A percentile compares a stretch with the other conserved stretches of the same genome.
Evolutionary conservation across 495 filamentous ascomycete species (phyloP).

Genomic region (Penicillium canescens): DNA sequence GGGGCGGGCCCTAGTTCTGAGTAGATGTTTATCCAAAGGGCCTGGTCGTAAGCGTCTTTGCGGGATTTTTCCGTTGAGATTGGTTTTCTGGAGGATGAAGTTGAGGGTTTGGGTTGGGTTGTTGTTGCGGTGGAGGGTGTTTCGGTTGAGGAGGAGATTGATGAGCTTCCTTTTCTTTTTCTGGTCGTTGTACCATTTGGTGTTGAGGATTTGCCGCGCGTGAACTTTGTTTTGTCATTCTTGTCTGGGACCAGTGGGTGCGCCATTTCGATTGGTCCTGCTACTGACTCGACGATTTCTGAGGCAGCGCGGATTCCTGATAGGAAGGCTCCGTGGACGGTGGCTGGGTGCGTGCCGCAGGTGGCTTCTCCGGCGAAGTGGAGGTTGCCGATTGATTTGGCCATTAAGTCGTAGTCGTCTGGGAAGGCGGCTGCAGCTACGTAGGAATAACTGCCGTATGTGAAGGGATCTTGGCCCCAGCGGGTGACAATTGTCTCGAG

Average conservation of each 20-base stretch:
- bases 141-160: slow-evolving; percentile 10
- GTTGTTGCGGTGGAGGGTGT: slow-evolving; percentile 2
- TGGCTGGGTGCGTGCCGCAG: slow-evolving; percentile 91
- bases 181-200: slow-evolving; percentile 17
- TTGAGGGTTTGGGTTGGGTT: slow-evolving; percentile 6
- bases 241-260: slow-evolving; percentile 73
- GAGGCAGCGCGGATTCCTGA: slow-evolving; percentile 86
- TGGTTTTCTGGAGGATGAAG: slow-evolving; percentile 16
- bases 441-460: slow-evolving; percentile 90
- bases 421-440: slow-evolving; percentile 76
- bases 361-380: slow-evolving; percentile 98
- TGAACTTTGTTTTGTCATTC: slow-evolving; percentile 46
- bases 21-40: slow-evolving; percentile 68
- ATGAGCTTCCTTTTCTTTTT: slow-evolving; percentile 2
- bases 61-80: slow-evolving; percentile 50
- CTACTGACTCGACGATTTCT: slow-evolving; percentile 74
- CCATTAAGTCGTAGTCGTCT: slow-evolving; percentile 93
- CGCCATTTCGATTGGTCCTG: slow-evolving; percentile 79
- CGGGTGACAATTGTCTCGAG: slow-evolving; percentile 90
- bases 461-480: slow-evolving; percentile 87
- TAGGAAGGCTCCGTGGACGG: slow-evolving; percentile 94
- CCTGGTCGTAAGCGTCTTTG: slow-evolving; percentile 68
- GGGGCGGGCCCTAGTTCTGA: slow-evolving; percentile 72
- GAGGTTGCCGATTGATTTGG: slow-evolving; percentile 77
- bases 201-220: slow-evolving; percentile 26